Evolutionary conservation across 352 stramenopile species (phyloP).

Genomic region (Pythium vanterpoolii): DNA sequence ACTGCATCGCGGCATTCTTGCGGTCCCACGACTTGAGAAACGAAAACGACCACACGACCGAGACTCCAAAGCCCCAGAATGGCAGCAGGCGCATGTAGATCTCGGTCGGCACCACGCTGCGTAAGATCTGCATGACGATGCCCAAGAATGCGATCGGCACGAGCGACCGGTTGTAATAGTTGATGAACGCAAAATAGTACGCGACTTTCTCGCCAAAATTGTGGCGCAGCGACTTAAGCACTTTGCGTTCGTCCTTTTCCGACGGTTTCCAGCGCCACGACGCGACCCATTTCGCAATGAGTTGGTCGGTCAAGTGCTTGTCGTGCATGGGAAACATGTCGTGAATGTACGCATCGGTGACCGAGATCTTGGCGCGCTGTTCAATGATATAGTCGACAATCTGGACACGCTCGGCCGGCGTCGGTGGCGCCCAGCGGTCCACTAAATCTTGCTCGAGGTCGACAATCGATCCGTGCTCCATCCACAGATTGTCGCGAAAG

Average conservation of each 20-base stretch:
- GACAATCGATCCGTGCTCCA: slow-evolving; percentile 72
- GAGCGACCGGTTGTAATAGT: slow-evolving; percentile 79
- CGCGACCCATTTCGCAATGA: slow-evolving; percentile 67
- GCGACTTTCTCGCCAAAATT: slow-evolving; percentile 87
- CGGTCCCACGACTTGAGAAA: slow-evolving; percentile 86
- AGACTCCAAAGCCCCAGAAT: slow-evolving; percentile 82
- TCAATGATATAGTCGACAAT: slow-evolving; percentile 86
- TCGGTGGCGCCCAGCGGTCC: slow-evolving; percentile 53
- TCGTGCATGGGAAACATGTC: slow-evolving; percentile 86
- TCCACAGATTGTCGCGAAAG: slow-evolving; percentile 72
- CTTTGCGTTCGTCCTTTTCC: slow-evolving; percentile 51
- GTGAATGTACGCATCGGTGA: slow-evolving; percentile 63
- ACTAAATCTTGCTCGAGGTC: slow-evolving; percentile 78
- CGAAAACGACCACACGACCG: slow-evolving; percentile 73
- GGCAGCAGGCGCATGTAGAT: slow-evolving; percentile 77
- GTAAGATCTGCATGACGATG: slow-evolving; percentile 51
- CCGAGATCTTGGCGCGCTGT: slow-evolving; percentile 59
- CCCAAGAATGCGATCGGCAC: slow-evolving; percentile 70
- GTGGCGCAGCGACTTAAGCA: slow-evolving; percentile 59
- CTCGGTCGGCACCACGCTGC: slow-evolving; percentile 48
- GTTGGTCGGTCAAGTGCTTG: slow-evolving; percentile 52
- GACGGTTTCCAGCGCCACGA: slow-evolving; percentile 41
- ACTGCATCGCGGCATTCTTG: slow-evolving; percentile 76
- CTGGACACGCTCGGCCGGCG: slow-evolving; percentile 78
- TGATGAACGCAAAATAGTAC: slow-evolving; percentile 86